A percentile compares a stretch with the other conserved stretches of the same genome.
phyloP scores from a whole-genome alignment of 768 basidiomycete species.

The Rhizopogon roseolus region DNA sequence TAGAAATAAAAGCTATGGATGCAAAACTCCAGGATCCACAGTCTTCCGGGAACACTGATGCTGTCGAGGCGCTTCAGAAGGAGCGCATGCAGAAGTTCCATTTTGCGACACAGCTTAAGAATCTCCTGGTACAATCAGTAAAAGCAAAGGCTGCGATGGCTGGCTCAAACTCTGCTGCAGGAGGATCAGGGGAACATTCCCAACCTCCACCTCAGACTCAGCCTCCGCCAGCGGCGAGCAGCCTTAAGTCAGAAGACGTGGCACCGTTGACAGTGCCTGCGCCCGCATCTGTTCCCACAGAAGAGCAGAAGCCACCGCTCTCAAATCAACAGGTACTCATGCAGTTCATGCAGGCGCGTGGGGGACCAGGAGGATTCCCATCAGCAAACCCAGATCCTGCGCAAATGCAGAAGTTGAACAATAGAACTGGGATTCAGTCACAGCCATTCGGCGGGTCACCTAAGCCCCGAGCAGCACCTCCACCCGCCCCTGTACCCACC shows the following conservation, averaged over 20 bases:
- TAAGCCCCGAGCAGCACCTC: slow-evolving; percentile 5
- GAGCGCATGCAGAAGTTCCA: slow-evolving; percentile 3
- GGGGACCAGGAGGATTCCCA: slow-evolving; percentile 9
- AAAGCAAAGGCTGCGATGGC: background rate
- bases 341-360: slow-evolving; percentile 25
- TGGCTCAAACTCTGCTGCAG: background rate
- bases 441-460: slow-evolving; percentile 12
- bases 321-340: slow-evolving; percentile 21
- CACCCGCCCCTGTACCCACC: background rate
- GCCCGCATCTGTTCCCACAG: background rate
- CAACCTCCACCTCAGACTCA: background rate
- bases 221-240: background rate
- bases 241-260: background rate
- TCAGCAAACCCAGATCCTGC: slow-evolving; percentile 16
- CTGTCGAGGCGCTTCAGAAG: slow-evolving; percentile 11
- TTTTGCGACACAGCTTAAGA: slow-evolving; percentile 9
- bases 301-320: slow-evolving; percentile 15
- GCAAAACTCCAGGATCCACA: slow-evolving; percentile 10
- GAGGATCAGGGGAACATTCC: background rate
- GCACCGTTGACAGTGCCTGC: background rate
- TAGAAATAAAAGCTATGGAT: slow-evolving; percentile 11
- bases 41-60: slow-evolving; percentile 11
- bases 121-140: slow-evolving; percentile 8
- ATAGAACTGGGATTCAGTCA: slow-evolving; percentile 35
- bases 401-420: slow-evolving; percentile 47